These are phyloP conservation scores for Discostella stelligera DNA, from an alignment of 352 stramenopile species.

Conservation along the genomic window DNA sequence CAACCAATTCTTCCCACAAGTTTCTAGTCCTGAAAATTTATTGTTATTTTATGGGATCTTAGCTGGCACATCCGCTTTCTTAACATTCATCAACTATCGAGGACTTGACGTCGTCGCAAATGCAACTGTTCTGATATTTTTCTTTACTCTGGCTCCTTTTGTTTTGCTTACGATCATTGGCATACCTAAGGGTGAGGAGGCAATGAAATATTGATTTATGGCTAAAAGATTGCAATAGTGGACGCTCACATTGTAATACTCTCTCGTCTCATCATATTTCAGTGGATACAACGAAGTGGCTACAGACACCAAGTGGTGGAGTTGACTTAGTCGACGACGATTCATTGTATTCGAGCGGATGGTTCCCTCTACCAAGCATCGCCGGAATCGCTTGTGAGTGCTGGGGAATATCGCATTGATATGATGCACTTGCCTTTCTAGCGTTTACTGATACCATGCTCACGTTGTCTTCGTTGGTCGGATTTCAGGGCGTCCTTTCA, in stretches of 20 bases:
- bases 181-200: conserved; percentile 50
- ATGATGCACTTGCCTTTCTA: neutral
- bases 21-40: conserved; percentile 29
- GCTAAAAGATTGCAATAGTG: neutral
- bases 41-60: conserved; percentile 53
- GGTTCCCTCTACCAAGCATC: conserved; percentile 36
- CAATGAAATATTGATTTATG: neutral
- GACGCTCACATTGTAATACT: conserved; percentile 66
- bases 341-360: conserved; percentile 22
- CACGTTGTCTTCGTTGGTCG: neutral
- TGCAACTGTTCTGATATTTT: conserved; percentile 81
- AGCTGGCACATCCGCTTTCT: conserved; percentile 43
- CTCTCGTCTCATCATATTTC: conserved; percentile 74
- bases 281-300: conserved; percentile 43
- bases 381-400: conserved; percentile 78
- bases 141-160: conserved; percentile 86
- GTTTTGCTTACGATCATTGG: conserved; percentile 83
- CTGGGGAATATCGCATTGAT: neutral
- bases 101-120: conserved; percentile 85
- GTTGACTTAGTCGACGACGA: conserved; percentile 47
- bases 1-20: conserved; percentile 28
- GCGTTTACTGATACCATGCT: neutral
- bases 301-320: conserved; percentile 29
- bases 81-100: conserved; percentile 75
- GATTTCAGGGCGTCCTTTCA: conserved; percentile 60